Percentiles rank a stretch among this genome's conserved stretches.
Conservation (phyloP, 2,329 filamentous ascomycete genomes). For the Ophiostoma sp. region DNA sequence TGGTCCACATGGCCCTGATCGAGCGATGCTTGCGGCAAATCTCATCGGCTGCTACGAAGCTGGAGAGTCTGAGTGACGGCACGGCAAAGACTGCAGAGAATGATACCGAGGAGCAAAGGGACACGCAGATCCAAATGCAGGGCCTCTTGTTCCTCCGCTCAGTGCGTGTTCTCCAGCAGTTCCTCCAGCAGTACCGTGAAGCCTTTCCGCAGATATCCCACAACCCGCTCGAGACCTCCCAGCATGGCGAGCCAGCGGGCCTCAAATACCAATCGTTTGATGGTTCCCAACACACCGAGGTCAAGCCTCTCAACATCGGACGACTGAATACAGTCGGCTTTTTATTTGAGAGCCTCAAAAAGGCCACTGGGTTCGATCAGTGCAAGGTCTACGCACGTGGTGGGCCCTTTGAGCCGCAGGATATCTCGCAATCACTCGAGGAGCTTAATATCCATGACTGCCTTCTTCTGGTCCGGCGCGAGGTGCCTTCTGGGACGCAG, state of each 20-base stretch:
- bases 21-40: conserved; percentile 68
- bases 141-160: conserved; percentile 63
- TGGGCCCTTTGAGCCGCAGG: conserved; percentile 55
- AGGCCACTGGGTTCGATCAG: conserved; percentile 68
- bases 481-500: conserved; percentile 43
- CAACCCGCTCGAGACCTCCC: conserved; percentile 48
- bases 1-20: conserved; percentile 64
- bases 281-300: conserved; percentile 52
- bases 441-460: conserved; percentile 63
- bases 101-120: conserved; percentile 40
- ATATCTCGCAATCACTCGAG: conserved; percentile 57
- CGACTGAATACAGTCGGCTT: conserved; percentile 65
- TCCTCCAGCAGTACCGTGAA: conserved; percentile 58
- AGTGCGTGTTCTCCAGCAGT: conserved; percentile 60
- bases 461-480: conserved; percentile 60
- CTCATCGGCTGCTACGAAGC: conserved; percentile 53
- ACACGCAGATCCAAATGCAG: conserved; percentile 44
- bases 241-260: conserved; percentile 57
- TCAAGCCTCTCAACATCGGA: conserved; percentile 60
- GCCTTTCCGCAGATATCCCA: conserved; percentile 51
- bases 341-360: conserved; percentile 60
- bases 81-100: conserved; percentile 44
- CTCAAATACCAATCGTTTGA: conserved; percentile 72
- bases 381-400: conserved; percentile 69
- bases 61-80: conserved; percentile 47